Conservation (phyloP, 2,329 filamentous ascomycete genomes). For the Neofusicoccum cordaticola region DNA sequence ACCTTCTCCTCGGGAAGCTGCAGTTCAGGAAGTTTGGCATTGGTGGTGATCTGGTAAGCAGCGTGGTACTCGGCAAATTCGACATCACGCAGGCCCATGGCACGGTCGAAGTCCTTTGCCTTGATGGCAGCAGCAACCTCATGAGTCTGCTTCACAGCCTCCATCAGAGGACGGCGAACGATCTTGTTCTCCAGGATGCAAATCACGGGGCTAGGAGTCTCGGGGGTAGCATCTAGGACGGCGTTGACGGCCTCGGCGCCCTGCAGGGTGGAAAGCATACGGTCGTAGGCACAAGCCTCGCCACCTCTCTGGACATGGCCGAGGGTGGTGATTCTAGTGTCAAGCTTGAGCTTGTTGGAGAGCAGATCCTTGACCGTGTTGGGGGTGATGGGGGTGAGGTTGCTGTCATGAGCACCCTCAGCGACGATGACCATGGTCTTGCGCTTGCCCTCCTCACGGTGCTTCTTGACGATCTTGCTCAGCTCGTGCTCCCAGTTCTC, state of each 20-base stretch:
- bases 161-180: conserved; percentile 79
- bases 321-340: conserved; percentile 91
- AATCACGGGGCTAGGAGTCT: conserved; percentile 90
- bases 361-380: conserved; percentile 83
- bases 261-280: conserved; percentile 88
- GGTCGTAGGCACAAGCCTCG: conserved; percentile 86
- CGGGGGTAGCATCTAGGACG: conserved; percentile 82
- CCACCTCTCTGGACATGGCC: conserved; percentile 98
- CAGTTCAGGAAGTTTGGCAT: conserved; percentile 69
- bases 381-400: conserved; percentile 80
- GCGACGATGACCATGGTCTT: conserved; percentile 98
- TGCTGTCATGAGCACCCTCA: conserved; percentile 83
- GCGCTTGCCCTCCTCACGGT: conserved; percentile 84
- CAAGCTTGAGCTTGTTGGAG: conserved; percentile 74
- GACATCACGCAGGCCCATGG: conserved; percentile 84
- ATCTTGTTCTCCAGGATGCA: conserved; percentile 98
- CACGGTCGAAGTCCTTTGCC: conserved; percentile 78
- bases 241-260: conserved; percentile 92
- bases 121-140: conserved; percentile 79
- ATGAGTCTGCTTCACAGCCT: conserved; percentile 84
- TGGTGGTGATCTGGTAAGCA: conserved; percentile 87
- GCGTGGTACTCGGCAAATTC: conserved; percentile 92
- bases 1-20: conserved; percentile 70
- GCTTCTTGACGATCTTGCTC: conserved; percentile 75
- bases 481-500: conserved; percentile 89